Evolutionary conservation across 2,329 filamentous ascomycete species (phyloP).

Genomic region (Xylariaceae sp.): DNA sequence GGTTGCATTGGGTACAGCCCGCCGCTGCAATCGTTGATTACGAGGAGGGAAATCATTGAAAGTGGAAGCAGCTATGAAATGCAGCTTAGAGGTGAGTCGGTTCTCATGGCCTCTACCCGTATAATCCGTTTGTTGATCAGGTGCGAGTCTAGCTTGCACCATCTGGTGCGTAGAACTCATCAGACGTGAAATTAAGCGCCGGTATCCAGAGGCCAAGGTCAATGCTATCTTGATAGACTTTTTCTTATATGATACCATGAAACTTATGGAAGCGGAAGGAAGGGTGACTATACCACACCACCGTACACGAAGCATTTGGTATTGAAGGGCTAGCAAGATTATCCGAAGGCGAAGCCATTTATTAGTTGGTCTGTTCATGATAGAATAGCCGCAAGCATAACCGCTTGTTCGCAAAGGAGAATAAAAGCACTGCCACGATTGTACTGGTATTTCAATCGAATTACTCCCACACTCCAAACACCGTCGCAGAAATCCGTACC

Average conservation of each 20-base stretch:
- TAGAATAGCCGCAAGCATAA: background rate
- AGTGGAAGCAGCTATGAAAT: slow-evolving; percentile 76
- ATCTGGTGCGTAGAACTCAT: slow-evolving; percentile 97
- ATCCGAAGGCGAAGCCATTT: background rate
- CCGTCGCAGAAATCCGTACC: slow-evolving; percentile 14
- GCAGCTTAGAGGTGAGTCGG: slow-evolving; percentile 68
- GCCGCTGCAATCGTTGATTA: slow-evolving; percentile 66
- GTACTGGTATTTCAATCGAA: slow-evolving; percentile 5
- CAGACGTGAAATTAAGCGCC: slow-evolving; percentile 68
- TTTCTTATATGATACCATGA: slow-evolving; percentile 92
- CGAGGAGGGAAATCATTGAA: slow-evolving; percentile 59
- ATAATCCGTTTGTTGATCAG: slow-evolving; percentile 9
- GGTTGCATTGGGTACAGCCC: slow-evolving; percentile 84
- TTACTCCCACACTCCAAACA: slow-evolving; percentile 15
- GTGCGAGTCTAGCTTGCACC: slow-evolving; percentile 61
- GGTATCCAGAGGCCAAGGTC: slow-evolving; percentile 65
- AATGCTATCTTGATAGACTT: slow-evolving; percentile 97
- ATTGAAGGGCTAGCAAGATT: slow-evolving; percentile 45
- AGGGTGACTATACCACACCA: slow-evolving; percentile 72
- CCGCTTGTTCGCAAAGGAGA: background rate
- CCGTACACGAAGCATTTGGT: slow-evolving; percentile 91
- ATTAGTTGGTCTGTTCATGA: background rate
- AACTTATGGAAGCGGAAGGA: slow-evolving; percentile 67
- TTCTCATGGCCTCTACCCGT: background rate
- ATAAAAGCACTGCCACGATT: slow-evolving; percentile 9